Base-by-base conservation (phyloP, 208 protist genomes). In the Crithidia expoeki region DNA sequence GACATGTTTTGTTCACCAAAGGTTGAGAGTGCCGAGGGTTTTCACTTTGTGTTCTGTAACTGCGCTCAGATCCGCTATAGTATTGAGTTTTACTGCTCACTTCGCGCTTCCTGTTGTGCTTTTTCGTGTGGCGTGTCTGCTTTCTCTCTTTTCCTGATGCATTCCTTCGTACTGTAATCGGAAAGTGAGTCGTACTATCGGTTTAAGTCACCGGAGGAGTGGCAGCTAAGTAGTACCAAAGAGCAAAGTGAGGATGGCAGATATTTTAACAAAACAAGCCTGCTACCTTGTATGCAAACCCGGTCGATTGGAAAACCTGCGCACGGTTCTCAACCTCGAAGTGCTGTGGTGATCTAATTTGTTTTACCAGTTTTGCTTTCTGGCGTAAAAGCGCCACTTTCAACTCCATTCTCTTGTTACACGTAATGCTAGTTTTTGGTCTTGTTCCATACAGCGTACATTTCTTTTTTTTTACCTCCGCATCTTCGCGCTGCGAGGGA, bases 391-490 rank as follows among this genome's bases (percentile, higher is more conserved):
- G 32, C 6, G 38, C 42, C 21, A 30, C 49, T 47, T 40, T 55
- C 40, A 60, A 33, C 49, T 62, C 63, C 63, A 34, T 21, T 59
- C 59, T 68, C 3, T 59, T 9, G n/a, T n/a, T n/a, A n/a, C n/a
- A n/a, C n/a, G n/a, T n/a, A n/a, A n/a, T n/a, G n/a, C n/a, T n/a
- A n/a, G n/a, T n/a, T n/a, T n/a, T n/a, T n/a, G n/a, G n/a, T n/a
- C n/a, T n/a, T n/a, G n/a, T n/a, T n/a, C n/a, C n/a, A n/a, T n/a
- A 57, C 4, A 6, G 7, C 10, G 27, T 53, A 16, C 33, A 12
- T 9, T 47, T 56, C 21, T 63, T 16, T 38, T 56, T 25, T 56
- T 28, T 11, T 56, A 0, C 30, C 42, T 57, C 47, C 6, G 32
- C 4, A 17, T 27, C 36, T 42, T 63, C 53, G 36, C n/a, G n/a